These are phyloP conservation scores for Cucumis melo DNA, from an alignment of 306 rosid genomes.

Conservation along the genomic window DNA sequence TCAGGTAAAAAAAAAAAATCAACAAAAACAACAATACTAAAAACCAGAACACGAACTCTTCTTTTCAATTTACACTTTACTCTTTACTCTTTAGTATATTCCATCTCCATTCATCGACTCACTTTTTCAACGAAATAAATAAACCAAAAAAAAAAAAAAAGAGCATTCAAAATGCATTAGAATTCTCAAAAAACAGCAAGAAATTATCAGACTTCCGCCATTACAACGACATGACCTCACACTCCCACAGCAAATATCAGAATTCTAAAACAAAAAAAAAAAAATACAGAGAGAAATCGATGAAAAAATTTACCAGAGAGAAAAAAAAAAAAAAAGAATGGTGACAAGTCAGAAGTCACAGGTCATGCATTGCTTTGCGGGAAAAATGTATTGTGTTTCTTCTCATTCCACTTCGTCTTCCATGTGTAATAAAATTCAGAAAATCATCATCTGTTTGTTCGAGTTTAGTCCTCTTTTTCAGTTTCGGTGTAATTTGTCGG, in stretches of 20 bases:
- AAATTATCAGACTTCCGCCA: not conserved
- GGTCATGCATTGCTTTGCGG: constrained; percentile 4
- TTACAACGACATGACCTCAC: not conserved
- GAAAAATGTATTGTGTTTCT: not conserved
- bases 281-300: not conserved
- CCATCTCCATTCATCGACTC: not conserved
- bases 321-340: not conserved
- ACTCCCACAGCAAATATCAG: not conserved
- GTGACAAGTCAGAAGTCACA: not conserved
- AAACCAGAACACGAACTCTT: not conserved
- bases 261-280: not conserved
- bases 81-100: not conserved
- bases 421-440: constrained; percentile 1
- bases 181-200: not conserved
- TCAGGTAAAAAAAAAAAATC: not conserved
- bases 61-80: not conserved
- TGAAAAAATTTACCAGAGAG: not conserved
- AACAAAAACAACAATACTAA: not conserved
- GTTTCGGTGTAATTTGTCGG: constrained; percentile 8
- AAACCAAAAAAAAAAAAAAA: not conserved
- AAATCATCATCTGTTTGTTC: not conserved
- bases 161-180: not conserved
- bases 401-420: not conserved
- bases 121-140: constrained; percentile 1
- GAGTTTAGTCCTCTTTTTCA: not conserved